These are phyloP conservation scores for Crithidia brevicula DNA, from an alignment of 208 protist species.

Conservation along the genomic window DNA sequence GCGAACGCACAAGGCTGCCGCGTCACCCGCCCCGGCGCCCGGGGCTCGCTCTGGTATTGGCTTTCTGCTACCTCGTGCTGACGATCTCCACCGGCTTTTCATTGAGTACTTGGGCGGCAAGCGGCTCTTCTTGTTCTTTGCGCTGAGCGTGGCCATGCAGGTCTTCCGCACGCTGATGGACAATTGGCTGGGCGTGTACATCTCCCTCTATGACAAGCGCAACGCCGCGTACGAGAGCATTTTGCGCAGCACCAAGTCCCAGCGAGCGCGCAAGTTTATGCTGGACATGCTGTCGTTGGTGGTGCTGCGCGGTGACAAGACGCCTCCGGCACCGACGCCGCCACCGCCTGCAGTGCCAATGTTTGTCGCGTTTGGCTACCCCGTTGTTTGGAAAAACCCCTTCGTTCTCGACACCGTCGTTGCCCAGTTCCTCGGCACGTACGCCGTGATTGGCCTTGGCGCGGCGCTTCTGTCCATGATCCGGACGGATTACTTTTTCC, in stretches of 20 bases:
- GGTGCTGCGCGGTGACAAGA: slow-evolving; percentile 31
- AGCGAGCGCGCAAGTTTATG: slow-evolving; percentile 38
- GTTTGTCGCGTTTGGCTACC: slow-evolving; percentile 18
- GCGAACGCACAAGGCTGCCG: no score
- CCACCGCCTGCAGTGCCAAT: slow-evolving; percentile 18
- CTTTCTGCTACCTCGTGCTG: slow-evolving; percentile 38
- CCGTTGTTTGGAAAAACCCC: slow-evolving; percentile 35
- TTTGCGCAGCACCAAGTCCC: slow-evolving; percentile 41
- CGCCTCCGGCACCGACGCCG: slow-evolving; percentile 19
- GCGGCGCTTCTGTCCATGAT: slow-evolving; percentile 56
- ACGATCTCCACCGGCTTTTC: slow-evolving; percentile 52
- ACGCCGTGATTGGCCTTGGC: slow-evolving; percentile 62
- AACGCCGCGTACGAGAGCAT: slow-evolving; percentile 43
- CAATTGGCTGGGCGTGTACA: slow-evolving; percentile 82
- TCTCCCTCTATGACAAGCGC: slow-evolving; percentile 52
- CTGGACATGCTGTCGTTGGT: slow-evolving; percentile 33
- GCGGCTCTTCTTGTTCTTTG: slow-evolving; percentile 36
- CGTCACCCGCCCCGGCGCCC: slow-evolving; percentile 5
- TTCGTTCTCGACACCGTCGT: slow-evolving; percentile 45
- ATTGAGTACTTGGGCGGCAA: slow-evolving; percentile 45
- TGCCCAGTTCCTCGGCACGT: slow-evolving; percentile 58
- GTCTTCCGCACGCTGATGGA: slow-evolving; percentile 65
- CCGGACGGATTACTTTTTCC: slow-evolving; percentile 62
- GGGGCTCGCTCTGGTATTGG: slow-evolving; percentile 8
- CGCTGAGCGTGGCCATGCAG: slow-evolving; percentile 51